Evolutionary conservation across 108 stramenopile species (phyloP).

Genomic region (Parmales sp.): DNA sequence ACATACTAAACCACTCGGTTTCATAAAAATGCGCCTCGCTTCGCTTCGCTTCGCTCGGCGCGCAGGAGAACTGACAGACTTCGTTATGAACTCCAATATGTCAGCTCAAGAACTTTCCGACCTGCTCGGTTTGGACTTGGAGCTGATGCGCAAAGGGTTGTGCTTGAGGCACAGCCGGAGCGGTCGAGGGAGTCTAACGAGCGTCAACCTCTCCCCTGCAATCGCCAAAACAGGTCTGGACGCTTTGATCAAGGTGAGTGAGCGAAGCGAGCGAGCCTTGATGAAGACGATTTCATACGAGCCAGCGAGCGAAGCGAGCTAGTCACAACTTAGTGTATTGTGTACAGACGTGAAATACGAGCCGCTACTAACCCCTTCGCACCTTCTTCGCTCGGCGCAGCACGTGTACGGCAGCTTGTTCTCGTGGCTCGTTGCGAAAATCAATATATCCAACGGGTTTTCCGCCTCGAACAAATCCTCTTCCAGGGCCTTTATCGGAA

Average conservation of each 20-base stretch:
- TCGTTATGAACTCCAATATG: too few relatives aligned
- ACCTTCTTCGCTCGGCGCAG: too few relatives aligned
- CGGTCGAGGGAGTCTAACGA: conserved; percentile 11
- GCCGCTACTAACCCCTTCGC: too few relatives aligned
- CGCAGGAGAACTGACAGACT: too few relatives aligned
- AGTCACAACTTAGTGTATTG: too few relatives aligned
- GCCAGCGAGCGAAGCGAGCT: too few relatives aligned
- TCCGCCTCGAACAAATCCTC: neutral
- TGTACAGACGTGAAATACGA: too few relatives aligned
- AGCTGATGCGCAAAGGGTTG: conserved; percentile 7
- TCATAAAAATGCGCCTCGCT: too few relatives aligned
- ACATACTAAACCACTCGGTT: too few relatives aligned
- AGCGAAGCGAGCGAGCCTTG: too few relatives aligned
- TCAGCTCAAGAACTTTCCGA: neutral
- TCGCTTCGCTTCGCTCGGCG: too few relatives aligned
- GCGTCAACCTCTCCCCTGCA: conserved; percentile 11
- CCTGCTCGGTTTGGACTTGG: neutral
- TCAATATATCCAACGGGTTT: conserved; percentile 17
- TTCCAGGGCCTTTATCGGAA: conserved; percentile 22
- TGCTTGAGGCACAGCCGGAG: neutral
- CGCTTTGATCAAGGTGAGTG: conserved; percentile 32
- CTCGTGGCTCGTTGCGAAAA: conserved; percentile 20
- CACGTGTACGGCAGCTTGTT: conserved; percentile 24
- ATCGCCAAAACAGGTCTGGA: conserved; percentile 19
- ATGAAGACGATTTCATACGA: too few relatives aligned